Base-by-base conservation (phyloP, 441 rosid genomes). In the Erysimum pusillum region DNA sequence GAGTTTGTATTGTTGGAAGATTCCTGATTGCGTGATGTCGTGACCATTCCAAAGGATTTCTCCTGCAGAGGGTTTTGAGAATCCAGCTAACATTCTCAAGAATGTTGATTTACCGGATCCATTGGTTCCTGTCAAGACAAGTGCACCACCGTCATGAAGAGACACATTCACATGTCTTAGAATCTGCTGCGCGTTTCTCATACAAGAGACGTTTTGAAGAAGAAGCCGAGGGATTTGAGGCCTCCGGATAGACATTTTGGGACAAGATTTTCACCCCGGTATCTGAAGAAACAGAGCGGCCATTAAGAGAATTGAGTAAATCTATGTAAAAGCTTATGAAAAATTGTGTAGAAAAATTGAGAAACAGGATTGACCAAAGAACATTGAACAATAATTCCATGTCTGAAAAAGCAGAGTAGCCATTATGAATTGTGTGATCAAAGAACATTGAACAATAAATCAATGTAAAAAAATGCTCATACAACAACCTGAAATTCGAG, bases 11-110 rank as follows among this genome's bases (percentile, higher is more conserved):
- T 94, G 98, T 13, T 94, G 96, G 79, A 92, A 94, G 54, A 92
- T 80, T 42, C 97, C 97, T 3, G 96, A 87, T 15, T 89, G 67
- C 0, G 92, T 90, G 44, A 92, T 76, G 71, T 94, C 90, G 15
- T 92, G 98, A 69, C 94, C 97, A 2, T 94, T 91, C 98, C 98
- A 92, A 18, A 91, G 97, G 69, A 94, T 87, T 79, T 92, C 87
- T 35, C 98, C 94, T 0, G 94, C 98, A 4, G 94, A 91, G 6
- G 98, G 97, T 68, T 78, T 82, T 63, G 91, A 82, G 84, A 94
- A 94, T 53, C 96, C 97, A 2, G 93, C 97, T 44, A 94, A 44
- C 97, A 91, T 93, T 14, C 94, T 85, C 46, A 93, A 80, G 86
- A 93, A 91, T 0, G 94, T 91, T 41, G 87, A 83, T 81, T 93